Base-by-base conservation (phyloP, 192 early-diverging fungal species). In the Bifiguratus adelaidae region DNA sequence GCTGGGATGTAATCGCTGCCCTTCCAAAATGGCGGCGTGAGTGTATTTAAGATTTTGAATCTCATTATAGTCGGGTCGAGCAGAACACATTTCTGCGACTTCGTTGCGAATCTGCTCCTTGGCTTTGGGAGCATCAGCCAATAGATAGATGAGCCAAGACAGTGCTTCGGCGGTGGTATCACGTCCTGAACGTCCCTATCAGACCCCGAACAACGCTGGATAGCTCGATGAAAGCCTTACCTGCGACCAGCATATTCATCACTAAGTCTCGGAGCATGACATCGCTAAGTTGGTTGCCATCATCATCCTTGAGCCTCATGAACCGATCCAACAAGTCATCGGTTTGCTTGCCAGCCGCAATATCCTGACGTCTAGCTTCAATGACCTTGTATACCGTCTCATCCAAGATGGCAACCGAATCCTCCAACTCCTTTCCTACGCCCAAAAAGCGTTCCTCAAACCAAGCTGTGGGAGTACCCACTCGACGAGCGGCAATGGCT, bases 1-100 rank as follows among this genome's bases (percentile, higher is more conserved):
- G 21, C 71, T 58, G 30, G 86, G 83, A 56, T 79, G 70, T 19
- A 86, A 44, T 7, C 85, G 67, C 20, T 86, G 50, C 5, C 72
- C 61, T 58, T 88, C 85, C 11, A 34, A 15, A 15, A 13, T 13
- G 32, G 11, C 11, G 11, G 32, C 32, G 32, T 34, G 32, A 11
- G 32, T 34, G 32, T 34, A 34, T 11, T 13, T 15, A 11, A 34
- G 15, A 15, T 34, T 15, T n/a, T n/a, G n/a, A n/a, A n/a, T n/a
- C n/a, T n/a, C n/a, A n/a, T n/a, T n/a, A n/a, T n/a, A n/a, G n/a
- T n/a, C n/a, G n/a, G n/a, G n/a, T n/a, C n/a, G n/a, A n/a, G n/a
- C n/a, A n/a, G n/a, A n/a, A n/a, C n/a, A n/a, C n/a, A n/a, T n/a
- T n/a, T n/a, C n/a, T 0, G 32, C 32, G 11, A 34, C 11, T 15